Evolutionary conservation across 2,329 filamentous ascomycete species (phyloP).

Genomic region (Verticillium nonalfalfae): DNA sequence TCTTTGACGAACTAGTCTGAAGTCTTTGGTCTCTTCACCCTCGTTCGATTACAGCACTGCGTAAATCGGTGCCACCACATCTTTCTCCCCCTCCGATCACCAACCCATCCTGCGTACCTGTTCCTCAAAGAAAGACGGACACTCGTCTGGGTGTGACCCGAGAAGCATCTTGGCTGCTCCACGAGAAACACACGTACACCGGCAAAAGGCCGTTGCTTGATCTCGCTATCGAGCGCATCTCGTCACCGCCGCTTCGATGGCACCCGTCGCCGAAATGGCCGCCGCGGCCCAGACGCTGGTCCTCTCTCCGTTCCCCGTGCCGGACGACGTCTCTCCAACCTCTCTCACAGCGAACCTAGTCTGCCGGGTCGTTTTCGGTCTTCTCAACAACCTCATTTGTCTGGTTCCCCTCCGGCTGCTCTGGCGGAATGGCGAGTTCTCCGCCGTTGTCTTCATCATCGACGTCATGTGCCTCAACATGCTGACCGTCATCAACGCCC

Average conservation of each 20-base stretch:
- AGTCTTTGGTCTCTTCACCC: background rate
- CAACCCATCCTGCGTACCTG: background rate
- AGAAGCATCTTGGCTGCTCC: too few relatives aligned
- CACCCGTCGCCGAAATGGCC: background rate
- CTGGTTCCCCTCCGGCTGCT: conserved; percentile 46
- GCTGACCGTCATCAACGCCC: conserved; percentile 39
- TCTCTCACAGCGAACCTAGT: conserved; percentile 37
- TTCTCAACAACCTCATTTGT: conserved; percentile 37
- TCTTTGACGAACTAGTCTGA: background rate
- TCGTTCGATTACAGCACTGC: background rate
- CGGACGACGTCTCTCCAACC: conserved; percentile 18
- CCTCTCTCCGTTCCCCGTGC: background rate
- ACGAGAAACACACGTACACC: background rate
- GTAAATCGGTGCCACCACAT: background rate
- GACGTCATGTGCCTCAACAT: conserved; percentile 40
- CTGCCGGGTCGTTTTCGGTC: conserved; percentile 38
- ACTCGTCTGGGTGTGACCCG: too few relatives aligned
- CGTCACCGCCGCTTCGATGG: conserved; percentile 3
- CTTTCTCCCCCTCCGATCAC: background rate
- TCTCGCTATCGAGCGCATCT: background rate
- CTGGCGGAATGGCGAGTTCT: conserved; percentile 45
- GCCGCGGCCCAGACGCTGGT: background rate
- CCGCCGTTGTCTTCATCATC: conserved; percentile 42
- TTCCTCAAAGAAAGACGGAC: background rate
- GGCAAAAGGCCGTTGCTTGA: background rate